phyloP scores from a whole-genome alignment of 768 basidiomycete genomes.

The Crassisporium funariophilum region DNA sequence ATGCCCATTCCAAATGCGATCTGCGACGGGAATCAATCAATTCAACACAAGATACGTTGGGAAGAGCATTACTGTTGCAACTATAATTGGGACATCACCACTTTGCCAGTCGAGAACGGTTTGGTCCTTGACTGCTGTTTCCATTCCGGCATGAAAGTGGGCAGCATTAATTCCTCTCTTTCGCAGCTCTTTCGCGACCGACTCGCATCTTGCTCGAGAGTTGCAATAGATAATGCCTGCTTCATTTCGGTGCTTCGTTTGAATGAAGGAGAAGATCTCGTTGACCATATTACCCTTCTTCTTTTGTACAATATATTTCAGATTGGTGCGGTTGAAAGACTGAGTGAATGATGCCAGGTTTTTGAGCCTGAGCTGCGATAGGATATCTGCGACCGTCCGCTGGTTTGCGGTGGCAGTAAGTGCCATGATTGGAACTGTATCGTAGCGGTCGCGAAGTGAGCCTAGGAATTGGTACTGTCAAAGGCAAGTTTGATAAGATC shows the following conservation, averaged over 20 bases:
- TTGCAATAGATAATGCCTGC: conserved; percentile 88
- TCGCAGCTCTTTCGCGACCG: conserved; percentile 69
- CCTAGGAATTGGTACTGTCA: conserved; percentile 69
- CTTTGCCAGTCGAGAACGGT: conserved; percentile 76
- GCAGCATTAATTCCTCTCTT: conserved; percentile 61
- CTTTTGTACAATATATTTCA: conserved; percentile 67
- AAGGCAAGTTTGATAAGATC: conserved; percentile 1
- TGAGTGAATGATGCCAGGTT: conserved; percentile 65
- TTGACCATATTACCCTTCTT: conserved; percentile 46
- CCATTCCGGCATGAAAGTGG: conserved; percentile 88
- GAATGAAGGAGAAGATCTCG: conserved; percentile 73
- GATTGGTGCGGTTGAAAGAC: conserved; percentile 94
- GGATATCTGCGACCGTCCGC: conserved; percentile 78
- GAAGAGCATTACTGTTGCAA: conserved; percentile 72
- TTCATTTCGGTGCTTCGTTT: conserved; percentile 51
- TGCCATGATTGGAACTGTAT: conserved; percentile 89
- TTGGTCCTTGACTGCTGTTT: conserved; percentile 56
- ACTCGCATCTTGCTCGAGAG: conserved; percentile 75
- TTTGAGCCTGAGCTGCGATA: conserved; percentile 62
- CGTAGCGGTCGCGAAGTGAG: conserved; percentile 71
- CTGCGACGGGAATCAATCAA: conserved; percentile 36
- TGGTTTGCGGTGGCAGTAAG: conserved; percentile 93
- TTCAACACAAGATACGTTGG: neutral
- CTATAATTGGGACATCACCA: conserved; percentile 76
- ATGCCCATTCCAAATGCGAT: conserved; percentile 99